Conservation (phyloP, 163 green algal species). For the Volvox carteri region DNA sequence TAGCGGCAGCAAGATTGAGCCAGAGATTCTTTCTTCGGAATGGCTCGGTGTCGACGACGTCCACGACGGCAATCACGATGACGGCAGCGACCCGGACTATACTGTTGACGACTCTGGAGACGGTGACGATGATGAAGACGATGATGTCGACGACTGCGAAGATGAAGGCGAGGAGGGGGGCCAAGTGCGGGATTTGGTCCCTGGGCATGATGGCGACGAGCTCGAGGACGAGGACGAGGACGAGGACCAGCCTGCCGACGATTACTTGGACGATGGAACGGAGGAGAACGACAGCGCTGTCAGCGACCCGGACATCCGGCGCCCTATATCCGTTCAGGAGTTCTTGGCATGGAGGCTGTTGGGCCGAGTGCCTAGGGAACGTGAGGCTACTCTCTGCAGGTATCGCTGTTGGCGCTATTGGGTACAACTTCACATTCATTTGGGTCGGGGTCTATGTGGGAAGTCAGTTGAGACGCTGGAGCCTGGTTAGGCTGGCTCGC, state of each 20-base stretch:
- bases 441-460: not conserved
- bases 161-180: not conserved
- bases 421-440: too few relatives aligned
- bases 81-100: not conserved
- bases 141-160: not conserved
- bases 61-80: not conserved
- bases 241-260: not conserved
- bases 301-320: not conserved
- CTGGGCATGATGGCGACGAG: not conserved
- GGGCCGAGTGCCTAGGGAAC: slow-evolving; percentile 14
- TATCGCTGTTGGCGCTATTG: too few relatives aligned
- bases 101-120: not conserved
- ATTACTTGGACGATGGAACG: not conserved
- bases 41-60: not conserved
- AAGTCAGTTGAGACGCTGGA: not conserved
- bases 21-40: too few relatives aligned
- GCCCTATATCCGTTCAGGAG: slow-evolving; percentile 38
- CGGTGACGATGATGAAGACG: not conserved
- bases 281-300: slow-evolving; percentile 1
- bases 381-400: not conserved
- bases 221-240: not conserved
- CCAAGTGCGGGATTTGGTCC: not conserved
- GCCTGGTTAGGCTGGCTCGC: not conserved
- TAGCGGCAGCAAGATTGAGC: too few relatives aligned
- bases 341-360: slow-evolving; percentile 50